Evolutionary conservation across 2,329 filamentous ascomycete genomes (phyloP), one percentile per base, ranked within the genome.

Genomic region (Arachnopeziza araneosa): DNA sequence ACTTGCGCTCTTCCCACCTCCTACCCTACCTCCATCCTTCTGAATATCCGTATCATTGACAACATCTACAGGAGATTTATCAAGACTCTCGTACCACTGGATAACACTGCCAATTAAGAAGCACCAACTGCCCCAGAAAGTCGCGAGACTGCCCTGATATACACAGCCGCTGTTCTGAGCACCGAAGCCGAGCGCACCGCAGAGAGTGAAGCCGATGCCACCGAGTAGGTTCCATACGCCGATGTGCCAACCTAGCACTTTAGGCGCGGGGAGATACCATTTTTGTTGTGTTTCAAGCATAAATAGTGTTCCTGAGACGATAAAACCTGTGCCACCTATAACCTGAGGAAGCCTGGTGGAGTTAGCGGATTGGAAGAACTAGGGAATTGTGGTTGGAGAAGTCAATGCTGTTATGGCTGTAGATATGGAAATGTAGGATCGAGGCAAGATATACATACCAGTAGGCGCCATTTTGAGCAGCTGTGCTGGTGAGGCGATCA

Each of bases 191-290:
- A 85, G 68, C 1, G 79, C 82, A n/a, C 82, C 83, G 61, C 81
- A 84, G 0, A 85, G 74, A 5, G 83, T 87, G 68, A 88, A 88
- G 0, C 85, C 85, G 24, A 88, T 68, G 19, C 68, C 69, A 2
- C 86, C 86, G 22, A 88, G 74, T 1, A 87, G 70, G 66, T 88
- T 89, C 84, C 85, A 89, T 9, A 81, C 71, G 0, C 84, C 86
- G 64, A 89, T 81, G 70, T 88, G 84, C 86, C 86, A 89, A 2
- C 86, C 86, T 1, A 89, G 75, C 0, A 83, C 75, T 2, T 71
- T 68, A 2, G 75, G 76, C 0, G 83, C 82, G 0, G 86, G 85
- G 14, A 76, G 73, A 66, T 82, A 88, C 86, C 86, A 89, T 52
- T 76, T 79, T 50, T 77, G 69, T 71, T 89, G 86, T 2, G 84